Conservation (phyloP, 768 basidiomycete species). For the Agrocybe pediades region DNA sequence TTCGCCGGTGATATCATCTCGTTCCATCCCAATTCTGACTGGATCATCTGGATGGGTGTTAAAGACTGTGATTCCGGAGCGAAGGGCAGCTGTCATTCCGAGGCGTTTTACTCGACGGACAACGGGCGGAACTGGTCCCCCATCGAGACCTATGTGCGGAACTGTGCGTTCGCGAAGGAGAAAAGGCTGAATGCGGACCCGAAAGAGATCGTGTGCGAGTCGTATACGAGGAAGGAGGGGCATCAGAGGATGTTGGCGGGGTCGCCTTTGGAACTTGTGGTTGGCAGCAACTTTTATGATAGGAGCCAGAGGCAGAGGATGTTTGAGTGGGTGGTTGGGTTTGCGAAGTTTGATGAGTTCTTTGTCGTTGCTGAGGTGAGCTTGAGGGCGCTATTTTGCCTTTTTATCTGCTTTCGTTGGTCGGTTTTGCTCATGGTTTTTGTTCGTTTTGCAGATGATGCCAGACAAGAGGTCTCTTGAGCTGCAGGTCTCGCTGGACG, state of each 20-base stretch:
- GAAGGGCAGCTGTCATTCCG: conserved; percentile 60
- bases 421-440: conserved; percentile 1
- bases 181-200: conserved; percentile 76
- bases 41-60: conserved; percentile 88
- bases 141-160: conserved; percentile 85
- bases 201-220: conserved; percentile 91
- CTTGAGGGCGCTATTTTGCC: too few species aligned
- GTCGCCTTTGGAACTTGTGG: conserved; percentile 79
- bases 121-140: conserved; percentile 77
- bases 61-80: conserved; percentile 57
- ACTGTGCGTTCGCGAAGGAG: conserved; percentile 93
- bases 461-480: conserved; percentile 62
- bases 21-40: conserved; percentile 87
- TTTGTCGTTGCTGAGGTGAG: conserved; percentile 92
- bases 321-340: conserved; percentile 90
- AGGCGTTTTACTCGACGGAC: conserved; percentile 73
- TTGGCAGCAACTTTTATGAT: conserved; percentile 72
- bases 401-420: not conserved
- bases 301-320: conserved; percentile 60
- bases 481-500: conserved; percentile 92
- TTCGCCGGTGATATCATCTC: conserved; percentile 77
- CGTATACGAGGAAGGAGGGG: conserved; percentile 79
- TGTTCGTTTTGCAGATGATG: conserved; percentile 41
- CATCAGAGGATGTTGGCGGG: conserved; percentile 60
- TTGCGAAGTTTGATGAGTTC: conserved; percentile 96